phyloP scores from a whole-genome alignment of 2,329 filamentous ascomycete genomes.

The Claviceps quebecensis region DNA sequence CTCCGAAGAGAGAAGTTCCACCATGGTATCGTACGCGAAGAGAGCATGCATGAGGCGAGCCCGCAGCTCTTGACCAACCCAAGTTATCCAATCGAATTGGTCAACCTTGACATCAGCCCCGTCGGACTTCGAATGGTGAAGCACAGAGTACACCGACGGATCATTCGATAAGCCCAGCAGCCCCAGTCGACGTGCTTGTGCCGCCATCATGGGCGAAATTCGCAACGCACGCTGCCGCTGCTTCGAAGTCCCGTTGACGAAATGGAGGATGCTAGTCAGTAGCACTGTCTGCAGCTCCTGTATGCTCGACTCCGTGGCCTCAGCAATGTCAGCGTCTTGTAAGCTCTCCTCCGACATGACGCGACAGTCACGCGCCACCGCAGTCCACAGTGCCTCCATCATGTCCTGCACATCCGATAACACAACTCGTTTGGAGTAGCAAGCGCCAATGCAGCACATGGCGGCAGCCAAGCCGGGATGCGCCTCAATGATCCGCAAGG shows the following conservation, averaged over 20 bases:
- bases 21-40: slow-evolving; percentile 48
- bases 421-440: slow-evolving; percentile 52
- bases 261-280: slow-evolving; percentile 46
- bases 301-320: slow-evolving; percentile 27
- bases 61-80: slow-evolving; percentile 59
- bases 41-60: slow-evolving; percentile 51
- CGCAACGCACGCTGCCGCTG: slow-evolving; percentile 51
- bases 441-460: slow-evolving; percentile 61
- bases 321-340: slow-evolving; percentile 12
- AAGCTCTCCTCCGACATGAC: slow-evolving; percentile 21
- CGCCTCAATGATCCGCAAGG: slow-evolving; percentile 52
- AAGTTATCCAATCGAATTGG: slow-evolving; percentile 40
- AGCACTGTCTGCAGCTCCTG: slow-evolving; percentile 56
- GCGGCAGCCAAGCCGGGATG: slow-evolving; percentile 53
- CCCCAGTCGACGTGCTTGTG: slow-evolving; percentile 41
- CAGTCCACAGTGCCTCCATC: slow-evolving; percentile 48
- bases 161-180: slow-evolving; percentile 36
- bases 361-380: slow-evolving; percentile 43
- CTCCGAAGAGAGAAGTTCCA: slow-evolving; percentile 60
- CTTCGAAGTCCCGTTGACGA: slow-evolving; percentile 55
- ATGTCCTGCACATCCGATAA: slow-evolving; percentile 50
- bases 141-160: slow-evolving; percentile 30
- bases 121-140: slow-evolving; percentile 48
- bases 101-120: slow-evolving; percentile 19
- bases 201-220: slow-evolving; percentile 42